These are phyloP conservation scores for Stephania yunnanensis DNA, from an alignment of 164 flowering plant genomes.

Conservation along the genomic window DNA sequence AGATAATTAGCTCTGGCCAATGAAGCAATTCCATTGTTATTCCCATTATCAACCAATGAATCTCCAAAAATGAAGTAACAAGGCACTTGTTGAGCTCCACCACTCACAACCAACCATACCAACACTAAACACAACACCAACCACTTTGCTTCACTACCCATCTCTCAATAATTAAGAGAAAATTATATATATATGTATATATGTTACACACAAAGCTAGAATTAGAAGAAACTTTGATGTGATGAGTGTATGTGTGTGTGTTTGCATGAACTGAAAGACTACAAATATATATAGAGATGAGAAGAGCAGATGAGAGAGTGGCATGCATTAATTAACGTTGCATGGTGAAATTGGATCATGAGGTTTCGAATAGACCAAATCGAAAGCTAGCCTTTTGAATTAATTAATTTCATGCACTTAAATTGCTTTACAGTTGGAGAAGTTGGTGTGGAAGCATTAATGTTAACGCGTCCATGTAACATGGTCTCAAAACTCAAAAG, in stretches of 20 bases:
- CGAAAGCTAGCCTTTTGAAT: not conserved
- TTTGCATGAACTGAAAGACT: slow-evolving; percentile 11
- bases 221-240: no score
- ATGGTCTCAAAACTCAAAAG: not conserved
- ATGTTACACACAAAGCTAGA: no score
- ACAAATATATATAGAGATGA: not conserved
- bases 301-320: not conserved
- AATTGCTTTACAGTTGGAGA: slow-evolving; percentile 23
- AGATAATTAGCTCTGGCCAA: slow-evolving; percentile 56
- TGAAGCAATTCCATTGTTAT: slow-evolving; percentile 52
- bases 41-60: slow-evolving; percentile 76
- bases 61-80: slow-evolving; percentile 82
- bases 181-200: no score
- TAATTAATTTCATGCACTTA: not conserved
- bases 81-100: slow-evolving; percentile 45
- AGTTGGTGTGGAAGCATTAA: slow-evolving; percentile 34
- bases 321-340: not conserved
- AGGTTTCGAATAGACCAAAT: not conserved
- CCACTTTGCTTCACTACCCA: slow-evolving; percentile 3
- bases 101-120: not conserved
- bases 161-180: not conserved
- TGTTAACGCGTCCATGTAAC: slow-evolving; percentile 24
- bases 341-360: not conserved
- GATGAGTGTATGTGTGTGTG: not conserved
- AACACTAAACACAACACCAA: slow-evolving; percentile 2